Evolutionary conservation across 139 green algal genomes (phyloP).

Genomic region (Chlamydomonas sphaeroides): DNA sequence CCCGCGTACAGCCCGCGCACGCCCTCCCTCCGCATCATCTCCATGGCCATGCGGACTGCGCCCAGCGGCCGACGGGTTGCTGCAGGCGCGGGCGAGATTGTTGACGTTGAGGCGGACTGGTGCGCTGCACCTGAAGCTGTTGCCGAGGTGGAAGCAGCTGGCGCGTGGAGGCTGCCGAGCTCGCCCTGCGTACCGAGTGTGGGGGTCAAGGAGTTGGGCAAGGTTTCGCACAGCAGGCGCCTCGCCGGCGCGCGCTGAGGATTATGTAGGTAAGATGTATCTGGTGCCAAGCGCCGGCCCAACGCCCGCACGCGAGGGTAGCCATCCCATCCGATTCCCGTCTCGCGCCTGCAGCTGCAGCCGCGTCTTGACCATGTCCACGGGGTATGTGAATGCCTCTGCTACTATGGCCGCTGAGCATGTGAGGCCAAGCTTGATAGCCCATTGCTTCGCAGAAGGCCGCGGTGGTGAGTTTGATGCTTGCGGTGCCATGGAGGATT

Average conservation of each 20-base stretch:
- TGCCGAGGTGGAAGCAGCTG: background rate
- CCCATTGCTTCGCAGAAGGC: background rate
- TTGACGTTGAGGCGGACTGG: too few relatives aligned
- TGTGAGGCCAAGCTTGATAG: conserved; percentile 32
- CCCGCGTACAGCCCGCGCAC: conserved; percentile 63
- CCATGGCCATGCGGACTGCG: conserved; percentile 22
- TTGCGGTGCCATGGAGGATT: too few relatives aligned
- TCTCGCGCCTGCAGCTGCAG: conserved; percentile 63
- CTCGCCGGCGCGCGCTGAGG: too few relatives aligned
- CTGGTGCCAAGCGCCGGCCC: too few relatives aligned
- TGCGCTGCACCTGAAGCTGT: background rate
- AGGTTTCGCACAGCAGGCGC: too few relatives aligned
- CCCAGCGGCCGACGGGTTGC: conserved; percentile 18
- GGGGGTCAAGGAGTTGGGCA: too few relatives aligned
- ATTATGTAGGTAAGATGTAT: too few relatives aligned
- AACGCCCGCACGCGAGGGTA: too few relatives aligned
- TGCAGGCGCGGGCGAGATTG: too few relatives aligned
- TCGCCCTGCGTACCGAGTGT: background rate
- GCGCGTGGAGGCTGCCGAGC: background rate
- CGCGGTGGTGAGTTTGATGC: too few relatives aligned
- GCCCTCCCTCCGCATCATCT: conserved; percentile 51
- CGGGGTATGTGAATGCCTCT: conserved; percentile 65
- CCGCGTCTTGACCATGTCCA: conserved; percentile 73
- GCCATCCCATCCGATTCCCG: background rate
- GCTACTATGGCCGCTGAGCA: conserved; percentile 30